These are phyloP conservation scores for Calamus simplicifolius DNA, from an alignment of 176 grass and related monocot species.

Conservation along the genomic window DNA sequence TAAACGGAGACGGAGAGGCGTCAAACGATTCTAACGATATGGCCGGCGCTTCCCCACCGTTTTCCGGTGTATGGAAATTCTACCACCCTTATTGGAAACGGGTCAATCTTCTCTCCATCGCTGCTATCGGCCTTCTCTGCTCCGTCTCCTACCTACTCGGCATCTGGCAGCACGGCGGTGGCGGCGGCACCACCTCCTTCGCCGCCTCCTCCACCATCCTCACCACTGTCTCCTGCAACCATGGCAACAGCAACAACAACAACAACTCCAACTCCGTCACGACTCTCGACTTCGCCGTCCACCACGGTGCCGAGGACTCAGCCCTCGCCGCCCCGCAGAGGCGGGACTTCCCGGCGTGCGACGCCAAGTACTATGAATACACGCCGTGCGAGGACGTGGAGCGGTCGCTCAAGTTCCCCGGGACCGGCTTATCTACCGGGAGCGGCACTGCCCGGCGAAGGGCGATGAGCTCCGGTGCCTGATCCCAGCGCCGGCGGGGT, in stretches of 20 bases:
- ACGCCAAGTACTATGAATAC: slow-evolving; percentile 36
- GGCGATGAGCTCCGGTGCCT: slow-evolving; percentile 30
- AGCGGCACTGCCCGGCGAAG: slow-evolving; percentile 40
- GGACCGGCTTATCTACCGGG: slow-evolving; percentile 36
- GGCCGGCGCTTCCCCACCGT: slow-evolving; percentile 22
- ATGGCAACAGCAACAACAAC: background rate
- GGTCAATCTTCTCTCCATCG: slow-evolving; percentile 31
- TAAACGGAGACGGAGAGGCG: too few relatives aligned
- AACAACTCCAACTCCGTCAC: background rate
- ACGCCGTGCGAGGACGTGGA: slow-evolving; percentile 40
- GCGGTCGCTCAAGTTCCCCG: slow-evolving; percentile 31
- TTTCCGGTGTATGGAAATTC: slow-evolving; percentile 9
- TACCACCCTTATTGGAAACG: slow-evolving; percentile 18
- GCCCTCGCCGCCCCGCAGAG: background rate
- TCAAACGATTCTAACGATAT: slow-evolving; percentile 14
- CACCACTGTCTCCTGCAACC: slow-evolving; percentile 19
- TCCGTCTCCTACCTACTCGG: slow-evolving; percentile 53
- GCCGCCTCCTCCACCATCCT: slow-evolving; percentile 8
- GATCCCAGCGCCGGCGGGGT: slow-evolving; percentile 13
- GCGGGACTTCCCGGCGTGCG: slow-evolving; percentile 27
- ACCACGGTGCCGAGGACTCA: slow-evolving; percentile 41
- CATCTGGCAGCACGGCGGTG: slow-evolving; percentile 57
- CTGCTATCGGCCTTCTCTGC: slow-evolving; percentile 37
- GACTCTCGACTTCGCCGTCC: slow-evolving; percentile 59
- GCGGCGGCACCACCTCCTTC: slow-evolving; percentile 16